These are phyloP conservation scores for Dendrobium chrysotoxum DNA, from an alignment of 106 monocot genomes.

Conservation along the genomic window DNA sequence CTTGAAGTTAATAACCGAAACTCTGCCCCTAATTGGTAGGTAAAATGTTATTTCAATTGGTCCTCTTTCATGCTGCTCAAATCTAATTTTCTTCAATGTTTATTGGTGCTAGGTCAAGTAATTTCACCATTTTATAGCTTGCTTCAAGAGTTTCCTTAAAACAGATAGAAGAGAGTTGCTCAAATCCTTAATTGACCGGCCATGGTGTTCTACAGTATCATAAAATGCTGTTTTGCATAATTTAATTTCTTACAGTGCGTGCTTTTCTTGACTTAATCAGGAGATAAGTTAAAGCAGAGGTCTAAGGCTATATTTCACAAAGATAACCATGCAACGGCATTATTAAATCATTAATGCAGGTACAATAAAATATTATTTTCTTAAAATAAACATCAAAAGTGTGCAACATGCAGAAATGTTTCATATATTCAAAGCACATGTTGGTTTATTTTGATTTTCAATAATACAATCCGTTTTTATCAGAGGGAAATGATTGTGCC, in stretches of 20 bases:
- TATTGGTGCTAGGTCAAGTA: not conserved
- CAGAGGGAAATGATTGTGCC: no score
- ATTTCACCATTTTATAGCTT: no score
- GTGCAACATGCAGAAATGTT: no score
- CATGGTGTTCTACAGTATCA: not conserved
- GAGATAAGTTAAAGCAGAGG: not conserved
- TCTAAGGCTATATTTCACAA: not conserved
- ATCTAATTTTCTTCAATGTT: not conserved
- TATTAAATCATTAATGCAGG: not conserved
- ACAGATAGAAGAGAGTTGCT: not conserved
- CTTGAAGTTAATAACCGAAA: no score
- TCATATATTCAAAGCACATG: no score
- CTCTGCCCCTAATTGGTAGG: no score
- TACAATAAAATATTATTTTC: not conserved
- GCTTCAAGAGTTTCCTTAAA: no score
- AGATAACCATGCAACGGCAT: not conserved
- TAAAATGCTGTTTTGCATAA: not conserved
- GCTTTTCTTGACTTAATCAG: not conserved
- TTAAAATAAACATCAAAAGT: not conserved
- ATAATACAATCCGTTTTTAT: no score
- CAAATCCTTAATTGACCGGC: not conserved
- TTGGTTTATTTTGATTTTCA: no score
- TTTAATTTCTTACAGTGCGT: not conserved
- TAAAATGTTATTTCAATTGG: no score
- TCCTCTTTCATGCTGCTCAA: not conserved